Percentiles rank a stretch among this genome's conserved stretches.
These are phyloP conservation scores for Penicillium goetzii DNA, from an alignment of 495 filamentous ascomycete genomes.

Conservation along the genomic window DNA sequence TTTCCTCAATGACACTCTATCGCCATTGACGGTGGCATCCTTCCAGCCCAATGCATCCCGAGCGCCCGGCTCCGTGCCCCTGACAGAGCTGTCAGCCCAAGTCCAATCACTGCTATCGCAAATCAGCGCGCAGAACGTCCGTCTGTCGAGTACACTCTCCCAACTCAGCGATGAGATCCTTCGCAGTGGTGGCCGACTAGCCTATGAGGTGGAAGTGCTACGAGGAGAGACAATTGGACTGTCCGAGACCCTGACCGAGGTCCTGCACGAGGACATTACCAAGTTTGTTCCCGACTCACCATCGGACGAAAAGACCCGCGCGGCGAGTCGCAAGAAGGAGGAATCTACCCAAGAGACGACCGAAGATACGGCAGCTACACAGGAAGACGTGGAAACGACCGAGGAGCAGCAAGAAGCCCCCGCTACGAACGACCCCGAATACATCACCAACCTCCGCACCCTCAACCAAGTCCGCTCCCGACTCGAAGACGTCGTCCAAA, in stretches of 20 bases:
- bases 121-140: slow-evolving; percentile 82
- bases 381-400: slow-evolving; percentile 16
- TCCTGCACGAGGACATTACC: slow-evolving; percentile 66
- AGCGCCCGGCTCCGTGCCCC: slow-evolving; percentile 57
- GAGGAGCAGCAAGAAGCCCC: not conserved
- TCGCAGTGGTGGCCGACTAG: slow-evolving; percentile 78
- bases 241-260: slow-evolving; percentile 74
- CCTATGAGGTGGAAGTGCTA: slow-evolving; percentile 93
- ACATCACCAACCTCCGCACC: slow-evolving; percentile 78
- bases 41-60: slow-evolving; percentile 46
- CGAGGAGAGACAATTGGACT: slow-evolving; percentile 81
- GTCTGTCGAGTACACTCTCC: slow-evolving; percentile 81
- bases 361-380: slow-evolving; percentile 19
- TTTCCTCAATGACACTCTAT: slow-evolving; percentile 79
- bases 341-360: slow-evolving; percentile 10
- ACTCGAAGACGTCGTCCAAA: slow-evolving; percentile 82
- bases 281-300: slow-evolving; percentile 66
- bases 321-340: slow-evolving; percentile 14
- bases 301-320: not conserved
- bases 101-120: slow-evolving; percentile 84
- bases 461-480: slow-evolving; percentile 78
- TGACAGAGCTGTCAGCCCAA: slow-evolving; percentile 77
- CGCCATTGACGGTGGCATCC: slow-evolving; percentile 52
- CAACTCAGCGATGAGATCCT: slow-evolving; percentile 94
- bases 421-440: slow-evolving; percentile 59